Conservation (phyloP, 306 rosid species). For the Cucumis melo region DNA sequence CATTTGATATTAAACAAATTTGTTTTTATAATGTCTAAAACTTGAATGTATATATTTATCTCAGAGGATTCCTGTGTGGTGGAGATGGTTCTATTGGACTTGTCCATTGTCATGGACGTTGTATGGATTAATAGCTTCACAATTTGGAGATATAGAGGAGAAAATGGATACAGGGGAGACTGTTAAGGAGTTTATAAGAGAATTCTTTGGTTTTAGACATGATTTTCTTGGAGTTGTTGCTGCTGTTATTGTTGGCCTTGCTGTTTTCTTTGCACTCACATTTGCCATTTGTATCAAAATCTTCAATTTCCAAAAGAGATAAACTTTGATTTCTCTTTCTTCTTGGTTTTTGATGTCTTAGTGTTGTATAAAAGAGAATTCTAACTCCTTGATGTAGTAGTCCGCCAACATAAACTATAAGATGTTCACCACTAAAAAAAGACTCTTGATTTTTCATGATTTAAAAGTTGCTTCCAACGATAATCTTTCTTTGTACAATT, state of each 20-base stretch:
- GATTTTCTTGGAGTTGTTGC: constrained; percentile 29
- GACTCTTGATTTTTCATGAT: no score
- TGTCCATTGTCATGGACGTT: constrained; percentile 17
- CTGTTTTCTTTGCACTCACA: constrained; percentile 26
- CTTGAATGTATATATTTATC: not conserved
- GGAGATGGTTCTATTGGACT: constrained; percentile 22
- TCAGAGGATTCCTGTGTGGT: constrained; percentile 22
- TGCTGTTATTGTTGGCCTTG: constrained; percentile 13
- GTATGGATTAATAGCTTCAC: constrained; percentile 13
- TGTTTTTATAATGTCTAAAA: not conserved
- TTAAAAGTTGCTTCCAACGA: no score
- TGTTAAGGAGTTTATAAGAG: constrained; percentile 21
- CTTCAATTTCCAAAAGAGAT: constrained; percentile 40
- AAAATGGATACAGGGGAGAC: constrained; percentile 8
- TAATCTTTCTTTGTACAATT: no score
- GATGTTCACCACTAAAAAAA: no score
- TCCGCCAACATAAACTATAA: no score
- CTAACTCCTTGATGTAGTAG: no score
- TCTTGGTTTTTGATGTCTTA: not conserved
- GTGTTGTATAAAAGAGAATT: no score
- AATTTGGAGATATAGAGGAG: constrained; percentile 23
- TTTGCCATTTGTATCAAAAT: constrained; percentile 26
- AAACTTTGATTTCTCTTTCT: not conserved
- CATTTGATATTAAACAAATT: not conserved
- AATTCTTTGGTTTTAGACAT: constrained; percentile 27